These are phyloP conservation scores for Saccharomyces mikatae DNA, from an alignment of 805 yeast genomes.

Conservation along the genomic window DNA sequence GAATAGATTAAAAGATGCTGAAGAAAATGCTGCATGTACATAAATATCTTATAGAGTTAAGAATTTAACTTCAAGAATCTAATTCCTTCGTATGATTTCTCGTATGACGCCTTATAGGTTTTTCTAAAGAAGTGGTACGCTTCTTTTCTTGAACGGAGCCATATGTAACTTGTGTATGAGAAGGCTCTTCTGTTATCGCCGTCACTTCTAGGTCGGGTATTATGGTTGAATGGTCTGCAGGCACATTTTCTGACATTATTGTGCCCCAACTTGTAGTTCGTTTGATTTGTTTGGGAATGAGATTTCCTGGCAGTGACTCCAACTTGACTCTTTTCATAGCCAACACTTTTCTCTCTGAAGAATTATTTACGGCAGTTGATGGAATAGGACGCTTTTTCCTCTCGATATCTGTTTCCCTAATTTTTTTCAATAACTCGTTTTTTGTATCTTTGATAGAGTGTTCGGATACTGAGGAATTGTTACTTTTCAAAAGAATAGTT, in stretches of 20 bases:
- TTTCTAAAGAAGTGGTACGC: neutral
- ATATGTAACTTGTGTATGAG: conserved; percentile 25
- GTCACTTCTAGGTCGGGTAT: neutral
- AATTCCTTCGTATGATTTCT: conserved; percentile 18
- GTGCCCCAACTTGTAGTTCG: conserved; percentile 27
- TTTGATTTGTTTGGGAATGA: conserved; percentile 6
- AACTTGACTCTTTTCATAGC: neutral
- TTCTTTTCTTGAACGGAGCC: conserved; percentile 11
- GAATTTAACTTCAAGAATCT: conserved; percentile 1
- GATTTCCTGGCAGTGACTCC: neutral
- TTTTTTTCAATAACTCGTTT: conserved; percentile 1
- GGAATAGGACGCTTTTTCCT: neutral
- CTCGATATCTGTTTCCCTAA: neutral
- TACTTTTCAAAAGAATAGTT: neutral
- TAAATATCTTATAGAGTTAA: neutral
- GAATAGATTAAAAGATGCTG: neutral
- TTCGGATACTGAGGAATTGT: neutral
- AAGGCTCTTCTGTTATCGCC: conserved; percentile 1
- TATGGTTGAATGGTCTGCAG: neutral
- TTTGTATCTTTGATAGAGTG: conserved; percentile 2
- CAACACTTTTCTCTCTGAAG: conserved; percentile 4
- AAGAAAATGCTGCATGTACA: neutral
- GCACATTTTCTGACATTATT: conserved; percentile 14
- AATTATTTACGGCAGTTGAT: neutral
- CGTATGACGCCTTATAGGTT: conserved; percentile 13